Percentiles rank a stretch among this genome's conserved stretches.
phyloP scores from a whole-genome alignment of 2,329 filamentous ascomycete genomes.

The Alternaria brassicae region DNA sequence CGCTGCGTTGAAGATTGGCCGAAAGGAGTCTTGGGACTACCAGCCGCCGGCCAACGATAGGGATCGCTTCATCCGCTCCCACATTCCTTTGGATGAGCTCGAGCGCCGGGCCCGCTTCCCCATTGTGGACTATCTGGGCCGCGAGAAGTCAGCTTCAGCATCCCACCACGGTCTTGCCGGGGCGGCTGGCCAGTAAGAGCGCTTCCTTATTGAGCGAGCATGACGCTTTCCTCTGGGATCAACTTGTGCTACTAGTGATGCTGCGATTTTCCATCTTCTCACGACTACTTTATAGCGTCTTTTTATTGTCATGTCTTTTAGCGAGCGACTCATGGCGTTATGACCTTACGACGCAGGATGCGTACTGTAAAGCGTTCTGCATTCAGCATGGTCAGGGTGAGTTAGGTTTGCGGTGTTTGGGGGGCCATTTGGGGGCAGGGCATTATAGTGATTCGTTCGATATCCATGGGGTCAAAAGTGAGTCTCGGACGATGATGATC shows the following conservation, averaged over 20 bases:
- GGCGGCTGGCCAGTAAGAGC: slow-evolving; percentile 42
- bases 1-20: slow-evolving; percentile 76
- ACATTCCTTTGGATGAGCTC: slow-evolving; percentile 80
- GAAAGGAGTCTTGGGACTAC: slow-evolving; percentile 79
- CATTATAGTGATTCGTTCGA: background rate
- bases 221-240: background rate
- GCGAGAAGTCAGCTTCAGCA: slow-evolving; percentile 42
- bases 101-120: slow-evolving; percentile 79
- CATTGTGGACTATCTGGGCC: slow-evolving; percentile 56
- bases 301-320: background rate
- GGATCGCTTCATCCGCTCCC: slow-evolving; percentile 78
- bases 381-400: slow-evolving; percentile 3
- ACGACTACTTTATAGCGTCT: background rate
- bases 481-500: background rate
- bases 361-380: background rate
- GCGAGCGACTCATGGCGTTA: slow-evolving; percentile 13
- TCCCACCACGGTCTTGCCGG: slow-evolving; percentile 47
- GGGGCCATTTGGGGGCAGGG: background rate
- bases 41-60: slow-evolving; percentile 75
- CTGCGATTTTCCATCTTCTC: background rate
- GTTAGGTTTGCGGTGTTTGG: background rate
- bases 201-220: background rate
- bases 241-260: background rate
- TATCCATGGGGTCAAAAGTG: background rate
- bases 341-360: background rate